phyloP scores from a whole-genome alignment of 257 asterid species.

The Plantago major region DNA sequence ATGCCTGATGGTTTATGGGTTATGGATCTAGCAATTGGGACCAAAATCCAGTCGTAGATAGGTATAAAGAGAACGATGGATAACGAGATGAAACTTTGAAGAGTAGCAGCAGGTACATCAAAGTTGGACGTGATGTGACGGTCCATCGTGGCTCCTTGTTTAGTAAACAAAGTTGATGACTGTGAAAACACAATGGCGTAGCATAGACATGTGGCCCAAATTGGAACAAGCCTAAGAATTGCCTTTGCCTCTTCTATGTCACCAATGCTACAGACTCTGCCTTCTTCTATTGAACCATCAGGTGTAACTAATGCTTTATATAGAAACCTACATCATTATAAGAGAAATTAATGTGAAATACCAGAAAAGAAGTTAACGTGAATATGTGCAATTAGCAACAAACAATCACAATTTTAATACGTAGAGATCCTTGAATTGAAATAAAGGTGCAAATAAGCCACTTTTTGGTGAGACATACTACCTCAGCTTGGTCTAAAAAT shows the following conservation, averaged over 20 bases:
- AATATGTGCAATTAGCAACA: too few relatives aligned
- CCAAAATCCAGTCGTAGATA: conserved; percentile 49
- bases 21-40: conserved; percentile 34
- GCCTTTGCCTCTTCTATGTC: conserved; percentile 54
- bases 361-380: not conserved
- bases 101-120: conserved; percentile 56
- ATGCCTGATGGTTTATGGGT: conserved; percentile 32
- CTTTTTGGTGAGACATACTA: too few relatives aligned
- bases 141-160: conserved; percentile 61
- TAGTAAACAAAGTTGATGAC: conserved; percentile 47
- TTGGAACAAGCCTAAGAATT: conserved; percentile 47
- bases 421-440: not conserved
- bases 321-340: conserved; percentile 38
- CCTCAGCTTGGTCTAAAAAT: too few relatives aligned
- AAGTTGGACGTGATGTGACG: conserved; percentile 38
- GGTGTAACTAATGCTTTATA: conserved; percentile 43
- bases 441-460: not conserved
- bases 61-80: conserved; percentile 38
- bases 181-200: conserved; percentile 45
- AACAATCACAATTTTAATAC: not conserved
- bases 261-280: conserved; percentile 24
- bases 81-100: conserved; percentile 35
- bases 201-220: conserved; percentile 50
- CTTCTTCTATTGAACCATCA: conserved; percentile 24
- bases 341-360: not conserved